Base-by-base conservation (phyloP, 108 stramenopile genomes). In the Epithemia pelagica region DNA sequence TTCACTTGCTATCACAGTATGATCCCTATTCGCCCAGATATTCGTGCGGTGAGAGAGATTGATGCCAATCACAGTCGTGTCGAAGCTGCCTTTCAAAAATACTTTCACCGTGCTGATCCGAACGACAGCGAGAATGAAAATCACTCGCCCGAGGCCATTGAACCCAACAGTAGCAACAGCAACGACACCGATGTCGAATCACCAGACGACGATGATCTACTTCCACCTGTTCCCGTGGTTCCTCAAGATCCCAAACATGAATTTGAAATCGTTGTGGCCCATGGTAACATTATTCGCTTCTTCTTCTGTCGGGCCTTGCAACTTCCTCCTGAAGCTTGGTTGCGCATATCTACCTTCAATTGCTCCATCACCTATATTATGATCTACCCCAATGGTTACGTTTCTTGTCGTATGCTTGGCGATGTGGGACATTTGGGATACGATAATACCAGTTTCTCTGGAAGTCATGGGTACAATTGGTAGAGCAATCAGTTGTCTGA, bases 261-360 rank as follows among this genome's bases (percentile, higher is more conserved):
- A 70, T 95, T 93, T 72, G 93, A 94, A 72, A 86, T 97, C 53
- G 84, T 97, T 52, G 91, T 97, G 8, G 90, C 94, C 61, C 96
- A 97, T 63, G 96, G 85, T 62, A 97, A 95, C 61, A 92, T 97
- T 21, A 96, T 96, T 78, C 91, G 96, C 10, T 96, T 94, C 77
- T 92, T 95, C 65, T 76, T 94, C 21, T 85, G 91, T 61, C 84
- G 96, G 1, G 96, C 96, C 0, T 65, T 97, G 58, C 96, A 97
- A 66, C 58, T 96, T 1, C 94, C 94, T 67, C 94, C 94, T 0
- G 93, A 95, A 68, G 92, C 94, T 25, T 97, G 94, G 94, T 74
- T 95, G 19, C 80, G 96, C 32, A 71, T 92, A 23, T 91, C 90
- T 58, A 84, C 84, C 15, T 95, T 94, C 72, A 97, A 97, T 74